Evolutionary conservation across 2,329 filamentous ascomycete genomes (phyloP).

Genomic region (Tolypocladium endophyticum): DNA sequence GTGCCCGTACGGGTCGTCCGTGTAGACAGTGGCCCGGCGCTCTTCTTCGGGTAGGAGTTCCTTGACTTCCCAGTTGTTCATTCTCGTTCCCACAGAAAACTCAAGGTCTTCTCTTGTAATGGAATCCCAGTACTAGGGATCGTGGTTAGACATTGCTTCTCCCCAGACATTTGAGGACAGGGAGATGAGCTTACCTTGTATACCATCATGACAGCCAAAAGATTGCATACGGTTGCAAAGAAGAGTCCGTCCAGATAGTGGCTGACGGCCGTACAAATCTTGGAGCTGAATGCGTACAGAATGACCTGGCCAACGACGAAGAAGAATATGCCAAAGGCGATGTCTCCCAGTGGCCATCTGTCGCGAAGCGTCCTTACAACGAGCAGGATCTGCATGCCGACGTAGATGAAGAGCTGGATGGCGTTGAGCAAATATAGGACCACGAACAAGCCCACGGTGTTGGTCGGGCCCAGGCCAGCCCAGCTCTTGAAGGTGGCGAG

Average conservation of each 20-base stretch:
- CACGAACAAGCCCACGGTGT: constrained; percentile 81
- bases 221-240: constrained; percentile 87
- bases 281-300: constrained; percentile 78
- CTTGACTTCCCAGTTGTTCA: constrained; percentile 98
- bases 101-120: constrained; percentile 98
- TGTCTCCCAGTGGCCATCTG: constrained; percentile 89
- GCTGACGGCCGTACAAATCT: constrained; percentile 72
- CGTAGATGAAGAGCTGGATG: constrained; percentile 74
- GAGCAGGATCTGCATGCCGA: constrained; percentile 78
- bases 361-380: constrained; percentile 87
- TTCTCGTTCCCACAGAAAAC: constrained; percentile 89
- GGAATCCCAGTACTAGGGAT: constrained; percentile 84
- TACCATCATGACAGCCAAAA: constrained; percentile 97
- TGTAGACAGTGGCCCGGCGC: constrained; percentile 61
- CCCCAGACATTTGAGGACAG: constrained; percentile 7
- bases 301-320: constrained; percentile 88
- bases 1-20: constrained; percentile 54
- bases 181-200: constrained; percentile 62
- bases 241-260: constrained; percentile 94
- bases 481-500: constrained; percentile 88
- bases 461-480: constrained; percentile 75
- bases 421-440: constrained; percentile 88
- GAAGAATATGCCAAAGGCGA: constrained; percentile 81
- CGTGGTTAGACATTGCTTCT: constrained; percentile 4
- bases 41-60: constrained; percentile 77